Conservation (phyloP, 1,139 yeast species). For the Kodamaea arcana region DNA sequence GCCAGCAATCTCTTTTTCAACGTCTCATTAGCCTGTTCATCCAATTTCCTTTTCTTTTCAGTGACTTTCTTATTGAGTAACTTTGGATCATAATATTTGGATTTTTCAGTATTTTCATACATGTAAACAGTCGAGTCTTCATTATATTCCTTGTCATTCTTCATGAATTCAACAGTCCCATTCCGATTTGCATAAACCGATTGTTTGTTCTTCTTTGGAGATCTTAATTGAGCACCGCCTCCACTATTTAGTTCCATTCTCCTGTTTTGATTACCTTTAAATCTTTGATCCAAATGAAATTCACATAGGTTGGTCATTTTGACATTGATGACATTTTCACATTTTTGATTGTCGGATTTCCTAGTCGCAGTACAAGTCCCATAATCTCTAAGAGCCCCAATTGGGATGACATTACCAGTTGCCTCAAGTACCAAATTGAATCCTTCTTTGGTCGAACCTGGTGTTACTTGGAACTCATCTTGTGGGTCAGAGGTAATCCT, state of each 20-base stretch:
- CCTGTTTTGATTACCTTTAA: slow-evolving; percentile 49
- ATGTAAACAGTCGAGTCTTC: slow-evolving; percentile 24
- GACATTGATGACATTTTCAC: slow-evolving; percentile 58
- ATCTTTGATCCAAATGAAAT: slow-evolving; percentile 61
- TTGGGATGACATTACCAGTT: slow-evolving; percentile 49
- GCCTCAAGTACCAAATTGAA: slow-evolving; percentile 61
- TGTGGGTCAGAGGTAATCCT: slow-evolving; percentile 7
- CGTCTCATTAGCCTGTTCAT: slow-evolving; percentile 30
- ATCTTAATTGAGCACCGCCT: slow-evolving; percentile 48
- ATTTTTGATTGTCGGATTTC: slow-evolving; percentile 41
- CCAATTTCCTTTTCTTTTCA: slow-evolving; percentile 29
- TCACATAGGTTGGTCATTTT: slow-evolving; percentile 57
- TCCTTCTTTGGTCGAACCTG: no score
- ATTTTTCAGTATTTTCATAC: slow-evolving; percentile 17
- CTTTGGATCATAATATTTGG: slow-evolving; percentile 45
- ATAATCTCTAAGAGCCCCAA: slow-evolving; percentile 69
- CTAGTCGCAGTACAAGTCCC: slow-evolving; percentile 60
- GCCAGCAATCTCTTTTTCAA: slow-evolving; percentile 27
- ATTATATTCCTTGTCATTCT: slow-evolving; percentile 15
- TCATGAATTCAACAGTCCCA: slow-evolving; percentile 10
- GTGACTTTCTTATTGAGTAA: slow-evolving; percentile 33
- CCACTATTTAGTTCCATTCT: slow-evolving; percentile 75
- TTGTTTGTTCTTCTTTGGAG: slow-evolving; percentile 27
- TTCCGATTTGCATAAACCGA: slow-evolving; percentile 18
- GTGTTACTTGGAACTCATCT: slow-evolving; percentile 5